phyloP scores from a whole-genome alignment of 108 stramenopile species.

The Poteriospumella lacustris region DNA sequence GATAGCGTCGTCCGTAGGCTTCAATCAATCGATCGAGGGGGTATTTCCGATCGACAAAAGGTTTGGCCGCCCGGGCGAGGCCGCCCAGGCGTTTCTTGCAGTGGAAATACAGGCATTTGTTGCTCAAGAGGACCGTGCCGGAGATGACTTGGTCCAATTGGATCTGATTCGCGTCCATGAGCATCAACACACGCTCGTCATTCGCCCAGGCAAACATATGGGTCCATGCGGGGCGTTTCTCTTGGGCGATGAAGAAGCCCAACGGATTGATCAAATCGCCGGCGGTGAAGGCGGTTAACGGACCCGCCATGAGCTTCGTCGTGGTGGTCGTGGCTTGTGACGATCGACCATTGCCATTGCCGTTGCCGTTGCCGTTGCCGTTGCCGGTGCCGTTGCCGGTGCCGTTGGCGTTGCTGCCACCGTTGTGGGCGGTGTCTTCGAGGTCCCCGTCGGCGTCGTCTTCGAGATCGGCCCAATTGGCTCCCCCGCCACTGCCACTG shows the following conservation, averaged over 20 bases:
- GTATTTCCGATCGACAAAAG: neutral
- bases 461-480: too few species aligned
- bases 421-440: too few species aligned
- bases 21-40: neutral
- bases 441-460: too few species aligned
- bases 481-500: too few species aligned
- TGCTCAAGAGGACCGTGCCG: conserved; percentile 1
- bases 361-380: too few species aligned
- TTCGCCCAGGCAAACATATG: neutral
- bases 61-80: neutral
- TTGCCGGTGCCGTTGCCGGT: too few species aligned
- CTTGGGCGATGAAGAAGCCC: neutral
- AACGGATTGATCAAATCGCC: neutral
- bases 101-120: conserved; percentile 27
- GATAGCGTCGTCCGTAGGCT: conserved; percentile 14
- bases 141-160: neutral
- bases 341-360: neutral
- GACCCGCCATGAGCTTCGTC: neutral
- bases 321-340: neutral
- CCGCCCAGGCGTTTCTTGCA: neutral
- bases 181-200: neutral
- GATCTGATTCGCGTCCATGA: conserved; percentile 7
- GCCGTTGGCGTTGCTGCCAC: too few species aligned
- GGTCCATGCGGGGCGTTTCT: conserved; percentile 22
- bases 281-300: neutral